Evolutionary conservation across 148 eudicot species (phyloP).

Genomic region (Talinum fruticosum): DNA sequence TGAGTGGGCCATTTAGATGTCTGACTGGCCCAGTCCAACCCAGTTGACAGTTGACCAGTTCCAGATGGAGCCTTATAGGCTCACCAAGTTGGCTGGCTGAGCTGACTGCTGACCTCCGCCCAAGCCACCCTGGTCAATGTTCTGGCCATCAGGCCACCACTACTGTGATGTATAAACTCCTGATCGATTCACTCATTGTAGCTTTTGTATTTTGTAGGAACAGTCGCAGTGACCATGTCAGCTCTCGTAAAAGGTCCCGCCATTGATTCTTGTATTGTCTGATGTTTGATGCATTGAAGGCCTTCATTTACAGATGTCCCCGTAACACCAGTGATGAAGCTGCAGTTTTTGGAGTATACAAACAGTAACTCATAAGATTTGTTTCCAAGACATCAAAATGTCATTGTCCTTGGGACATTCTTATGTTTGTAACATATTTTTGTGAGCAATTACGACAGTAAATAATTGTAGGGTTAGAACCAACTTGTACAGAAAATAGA

Average conservation of each 20-base stretch:
- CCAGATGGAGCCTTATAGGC: background rate
- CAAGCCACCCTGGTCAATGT: background rate
- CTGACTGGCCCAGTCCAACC: background rate
- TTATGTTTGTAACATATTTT: slow-evolving; percentile 23
- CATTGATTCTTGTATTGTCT: slow-evolving; percentile 16
- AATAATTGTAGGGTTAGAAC: slow-evolving; percentile 25
- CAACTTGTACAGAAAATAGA: slow-evolving; percentile 22
- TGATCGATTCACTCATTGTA: background rate
- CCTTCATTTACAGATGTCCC: background rate
- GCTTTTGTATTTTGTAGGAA: slow-evolving; percentile 28
- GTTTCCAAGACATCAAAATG: slow-evolving; percentile 7
- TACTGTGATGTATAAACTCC: background rate
- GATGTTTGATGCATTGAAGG: background rate
- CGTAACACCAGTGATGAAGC: background rate
- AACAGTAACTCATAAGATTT: background rate
- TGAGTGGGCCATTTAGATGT: no score
- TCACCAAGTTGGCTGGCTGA: background rate
- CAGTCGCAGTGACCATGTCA: slow-evolving; percentile 29
- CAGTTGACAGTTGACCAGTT: background rate
- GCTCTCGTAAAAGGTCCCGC: slow-evolving; percentile 42
- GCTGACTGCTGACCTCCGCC: background rate
- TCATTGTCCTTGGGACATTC: slow-evolving; percentile 8
- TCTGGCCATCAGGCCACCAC: background rate
- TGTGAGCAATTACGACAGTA: slow-evolving; percentile 12
- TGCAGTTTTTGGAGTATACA: slow-evolving; percentile 4